phyloP scores from a whole-genome alignment of 1,139 yeast species.

The Scheffersomyces cryptocercus region DNA sequence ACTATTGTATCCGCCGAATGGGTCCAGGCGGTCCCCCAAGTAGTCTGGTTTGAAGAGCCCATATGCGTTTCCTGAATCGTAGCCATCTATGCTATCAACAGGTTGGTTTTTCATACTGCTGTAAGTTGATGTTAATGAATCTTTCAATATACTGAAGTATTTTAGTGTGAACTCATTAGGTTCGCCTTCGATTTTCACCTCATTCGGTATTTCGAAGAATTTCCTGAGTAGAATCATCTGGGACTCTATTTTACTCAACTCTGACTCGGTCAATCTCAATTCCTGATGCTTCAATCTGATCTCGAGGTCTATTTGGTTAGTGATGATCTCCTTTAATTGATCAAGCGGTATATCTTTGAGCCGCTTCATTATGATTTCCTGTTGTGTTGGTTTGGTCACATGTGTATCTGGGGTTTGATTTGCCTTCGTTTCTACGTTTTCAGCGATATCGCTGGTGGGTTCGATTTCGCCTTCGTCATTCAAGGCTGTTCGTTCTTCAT shows the following conservation, averaged over 20 bases:
- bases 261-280: conserved; percentile 56
- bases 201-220: conserved; percentile 51
- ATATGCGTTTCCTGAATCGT: conserved; percentile 6
- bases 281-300: conserved; percentile 72
- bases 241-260: conserved; percentile 64
- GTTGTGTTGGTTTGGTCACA: not conserved
- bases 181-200: conserved; percentile 36
- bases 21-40: conserved; percentile 5
- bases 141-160: conserved; percentile 42
- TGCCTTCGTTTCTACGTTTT: not conserved
- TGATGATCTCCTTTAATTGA: conserved; percentile 39
- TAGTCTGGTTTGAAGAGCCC: conserved; percentile 11
- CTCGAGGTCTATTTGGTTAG: conserved; percentile 65
- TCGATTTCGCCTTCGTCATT: too few relatives aligned
- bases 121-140: conserved; percentile 36
- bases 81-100: conserved; percentile 4
- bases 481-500: too few relatives aligned
- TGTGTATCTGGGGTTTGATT: not conserved
- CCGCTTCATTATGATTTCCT: conserved; percentile 19
- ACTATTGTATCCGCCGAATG: not conserved
- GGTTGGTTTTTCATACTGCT: conserved; percentile 18
- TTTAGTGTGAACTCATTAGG: conserved; percentile 53
- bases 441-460: not conserved
- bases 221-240: conserved; percentile 55
- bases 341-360: conserved; percentile 38